Percentiles rank a stretch among this genome's conserved stretches.
Conservation (phyloP, 257 asterid species). For the Solanum pinnatisectum region DNA sequence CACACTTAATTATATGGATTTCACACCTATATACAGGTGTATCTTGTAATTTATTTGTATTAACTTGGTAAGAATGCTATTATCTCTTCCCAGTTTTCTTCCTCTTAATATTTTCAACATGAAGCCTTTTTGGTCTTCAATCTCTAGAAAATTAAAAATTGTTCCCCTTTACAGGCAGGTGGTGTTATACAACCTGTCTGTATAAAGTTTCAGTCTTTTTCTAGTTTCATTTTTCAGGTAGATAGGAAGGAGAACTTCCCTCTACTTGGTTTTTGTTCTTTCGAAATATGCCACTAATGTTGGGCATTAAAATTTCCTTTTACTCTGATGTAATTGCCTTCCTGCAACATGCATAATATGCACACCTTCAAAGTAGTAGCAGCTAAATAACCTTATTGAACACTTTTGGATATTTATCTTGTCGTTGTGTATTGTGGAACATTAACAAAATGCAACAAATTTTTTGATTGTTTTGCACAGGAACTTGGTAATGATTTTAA, state of each 20-base stretch:
- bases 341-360: background rate
- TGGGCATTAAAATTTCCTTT: background rate
- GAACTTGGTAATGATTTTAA: background rate
- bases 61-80: background rate
- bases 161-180: background rate
- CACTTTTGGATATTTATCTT: background rate
- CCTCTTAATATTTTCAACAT: background rate
- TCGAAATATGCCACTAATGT: background rate
- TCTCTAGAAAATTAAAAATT: background rate
- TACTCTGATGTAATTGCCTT: background rate
- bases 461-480: background rate
- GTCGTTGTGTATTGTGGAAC: background rate
- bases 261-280: background rate
- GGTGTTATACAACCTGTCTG: background rate
- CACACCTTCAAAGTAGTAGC: background rate
- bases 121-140: background rate
- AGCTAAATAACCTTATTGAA: background rate
- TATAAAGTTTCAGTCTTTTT: background rate
- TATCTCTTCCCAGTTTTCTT: background rate
- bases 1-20: background rate
- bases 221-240: background rate
- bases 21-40: background rate
- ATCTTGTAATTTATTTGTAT: background rate
- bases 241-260: background rate
- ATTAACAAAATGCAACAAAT: background rate